phyloP scores from a whole-genome alignment of 2,329 filamentous ascomycete species.

The Aquanectria penicillioides region DNA sequence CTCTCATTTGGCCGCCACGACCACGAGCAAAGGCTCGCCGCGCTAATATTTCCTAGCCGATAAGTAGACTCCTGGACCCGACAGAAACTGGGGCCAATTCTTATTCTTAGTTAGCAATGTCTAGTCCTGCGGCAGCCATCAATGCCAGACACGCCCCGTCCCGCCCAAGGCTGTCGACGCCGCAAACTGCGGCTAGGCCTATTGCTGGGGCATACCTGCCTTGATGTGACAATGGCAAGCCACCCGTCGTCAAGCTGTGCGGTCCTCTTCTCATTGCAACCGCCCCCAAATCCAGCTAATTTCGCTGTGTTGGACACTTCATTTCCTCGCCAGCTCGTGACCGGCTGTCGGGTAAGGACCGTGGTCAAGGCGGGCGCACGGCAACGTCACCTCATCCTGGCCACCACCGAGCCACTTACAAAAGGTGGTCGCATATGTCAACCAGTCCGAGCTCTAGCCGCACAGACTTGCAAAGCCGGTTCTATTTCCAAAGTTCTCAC shows the following conservation, averaged over 20 bases:
- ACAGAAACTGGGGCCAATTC: conserved; percentile 21
- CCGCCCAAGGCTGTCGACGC: conserved; percentile 22
- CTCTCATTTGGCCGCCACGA: conserved; percentile 22
- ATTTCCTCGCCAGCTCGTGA: conserved; percentile 38
- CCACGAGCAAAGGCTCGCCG: conserved; percentile 7
- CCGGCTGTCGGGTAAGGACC: conserved; percentile 23
- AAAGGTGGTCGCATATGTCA: conserved; percentile 21
- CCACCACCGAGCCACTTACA: conserved; percentile 21
- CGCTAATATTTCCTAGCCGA: conserved; percentile 17
- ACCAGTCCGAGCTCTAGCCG: conserved; percentile 15
- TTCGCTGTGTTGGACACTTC: conserved; percentile 38
- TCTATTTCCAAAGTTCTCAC: conserved; percentile 21
- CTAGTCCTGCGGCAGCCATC: conserved; percentile 25
- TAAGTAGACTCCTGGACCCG: conserved; percentile 18
- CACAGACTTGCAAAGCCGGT: conserved; percentile 11
- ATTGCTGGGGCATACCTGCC: conserved; percentile 15
- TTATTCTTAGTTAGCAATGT: conserved; percentile 22
- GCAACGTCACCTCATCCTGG: conserved; percentile 36
- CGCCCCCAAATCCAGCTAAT: conserved; percentile 33
- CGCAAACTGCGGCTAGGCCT: conserved; percentile 26
- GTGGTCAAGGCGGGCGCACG: conserved; percentile 14
- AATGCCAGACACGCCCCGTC: conserved; percentile 37
- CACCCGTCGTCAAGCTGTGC: conserved; percentile 24
- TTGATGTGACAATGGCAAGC: conserved; percentile 37
- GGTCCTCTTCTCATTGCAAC: conserved; percentile 18